phyloP scores from a whole-genome alignment of 2,329 filamentous ascomycete species.

The Taxawa tesnikishii region DNA sequence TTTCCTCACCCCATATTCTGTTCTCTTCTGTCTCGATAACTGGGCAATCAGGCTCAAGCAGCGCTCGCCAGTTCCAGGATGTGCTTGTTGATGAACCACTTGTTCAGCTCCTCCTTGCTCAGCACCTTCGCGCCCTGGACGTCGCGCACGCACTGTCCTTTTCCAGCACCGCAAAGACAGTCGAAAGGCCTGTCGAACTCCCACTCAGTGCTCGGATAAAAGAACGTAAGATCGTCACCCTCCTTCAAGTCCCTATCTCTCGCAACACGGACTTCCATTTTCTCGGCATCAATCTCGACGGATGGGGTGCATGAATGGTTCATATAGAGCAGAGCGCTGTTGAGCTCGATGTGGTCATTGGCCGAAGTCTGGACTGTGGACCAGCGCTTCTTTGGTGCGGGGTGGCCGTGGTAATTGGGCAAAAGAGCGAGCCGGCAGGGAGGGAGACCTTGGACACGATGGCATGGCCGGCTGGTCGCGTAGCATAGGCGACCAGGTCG shows the following conservation, averaged over 20 bases:
- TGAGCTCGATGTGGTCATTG: conserved; percentile 42
- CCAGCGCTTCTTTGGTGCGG: conserved; percentile 33
- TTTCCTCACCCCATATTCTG: too few species aligned
- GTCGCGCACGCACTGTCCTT: conserved; percentile 22
- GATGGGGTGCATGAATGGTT: conserved; percentile 44
- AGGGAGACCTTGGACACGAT: conserved; percentile 37
- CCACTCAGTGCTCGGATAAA: conserved; percentile 39
- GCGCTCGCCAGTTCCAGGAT: conserved; percentile 20
- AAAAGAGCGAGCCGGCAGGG: conserved; percentile 38
- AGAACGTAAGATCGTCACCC: conserved; percentile 34
- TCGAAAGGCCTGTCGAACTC: conserved; percentile 34
- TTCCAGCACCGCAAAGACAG: conserved; percentile 27
- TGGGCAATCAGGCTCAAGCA: too few species aligned
- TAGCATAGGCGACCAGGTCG: conserved; percentile 24
- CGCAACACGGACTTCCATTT: conserved; percentile 10
- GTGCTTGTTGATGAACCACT: conserved; percentile 30
- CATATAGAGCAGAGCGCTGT: conserved; percentile 43
- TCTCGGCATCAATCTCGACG: conserved; percentile 36
- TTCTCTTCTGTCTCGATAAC: too few species aligned
- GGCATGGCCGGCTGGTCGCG: conserved; percentile 26
- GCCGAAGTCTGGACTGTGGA: conserved; percentile 38
- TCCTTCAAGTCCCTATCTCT: conserved; percentile 24
- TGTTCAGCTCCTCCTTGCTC: conserved; percentile 17
- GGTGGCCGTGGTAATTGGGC: conserved; percentile 34
- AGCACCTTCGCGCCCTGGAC: conserved; percentile 29